phyloP scores from a whole-genome alignment of 331 rosid genomes.

The Ulmus americana region DNA sequence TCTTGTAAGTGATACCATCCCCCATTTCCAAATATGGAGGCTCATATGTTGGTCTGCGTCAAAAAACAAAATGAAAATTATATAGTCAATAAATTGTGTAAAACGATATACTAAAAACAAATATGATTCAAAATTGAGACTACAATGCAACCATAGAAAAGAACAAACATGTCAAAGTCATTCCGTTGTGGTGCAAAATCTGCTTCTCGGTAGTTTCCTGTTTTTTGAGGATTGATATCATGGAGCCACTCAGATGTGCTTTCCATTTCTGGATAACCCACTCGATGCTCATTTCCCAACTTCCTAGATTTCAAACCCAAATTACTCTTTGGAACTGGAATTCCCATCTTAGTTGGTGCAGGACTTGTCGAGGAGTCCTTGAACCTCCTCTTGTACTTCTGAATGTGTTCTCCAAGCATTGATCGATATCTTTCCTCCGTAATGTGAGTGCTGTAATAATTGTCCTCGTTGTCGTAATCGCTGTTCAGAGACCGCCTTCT shows the following conservation, averaged over 20 bases:
- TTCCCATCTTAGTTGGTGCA: conserved; percentile 40
- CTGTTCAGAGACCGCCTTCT: conserved; percentile 56
- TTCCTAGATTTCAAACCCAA: conserved; percentile 51
- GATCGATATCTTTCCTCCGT: conserved; percentile 81
- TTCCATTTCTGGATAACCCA: conserved; percentile 52
- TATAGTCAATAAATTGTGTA: background rate
- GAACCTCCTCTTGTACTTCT: conserved; percentile 76
- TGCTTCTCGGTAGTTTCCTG: conserved; percentile 47
- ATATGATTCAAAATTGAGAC: conserved; percentile 4
- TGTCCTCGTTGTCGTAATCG: conserved; percentile 58
- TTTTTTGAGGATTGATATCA: conserved; percentile 49
- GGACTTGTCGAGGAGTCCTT: conserved; percentile 63
- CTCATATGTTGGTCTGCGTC: conserved; percentile 66
- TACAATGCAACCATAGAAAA: conserved; percentile 24
- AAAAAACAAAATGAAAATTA: conserved; percentile 19
- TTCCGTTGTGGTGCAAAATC: conserved; percentile 29
- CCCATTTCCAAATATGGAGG: conserved; percentile 85
- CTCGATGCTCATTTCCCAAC: conserved; percentile 49
- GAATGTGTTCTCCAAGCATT: conserved; percentile 93
- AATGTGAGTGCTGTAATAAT: conserved; percentile 43
- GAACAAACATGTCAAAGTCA: conserved; percentile 54
- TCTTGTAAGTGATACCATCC: conserved; percentile 72
- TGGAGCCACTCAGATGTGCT: conserved; percentile 57
- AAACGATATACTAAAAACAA: background rate
- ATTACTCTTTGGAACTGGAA: conserved; percentile 41